A percentile compares a stretch with the other conserved stretches of the same genome.
phyloP scores from a whole-genome alignment of 75 land plant species.

The Pinus albicaulis region DNA sequence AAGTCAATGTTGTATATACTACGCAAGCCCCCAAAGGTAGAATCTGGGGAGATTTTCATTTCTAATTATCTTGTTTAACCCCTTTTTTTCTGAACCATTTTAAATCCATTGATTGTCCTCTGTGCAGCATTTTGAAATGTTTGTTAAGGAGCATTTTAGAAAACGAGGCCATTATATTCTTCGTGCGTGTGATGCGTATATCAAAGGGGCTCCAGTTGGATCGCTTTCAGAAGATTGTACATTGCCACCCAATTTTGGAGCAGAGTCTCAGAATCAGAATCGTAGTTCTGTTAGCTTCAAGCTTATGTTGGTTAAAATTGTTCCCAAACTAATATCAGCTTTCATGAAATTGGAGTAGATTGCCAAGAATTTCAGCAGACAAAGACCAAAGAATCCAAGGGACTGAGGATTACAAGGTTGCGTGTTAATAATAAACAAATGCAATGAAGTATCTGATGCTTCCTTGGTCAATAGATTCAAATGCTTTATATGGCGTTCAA shows the following conservation, averaged over 20 bases:
- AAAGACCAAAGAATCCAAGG: too few species aligned
- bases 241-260: too few species aligned
- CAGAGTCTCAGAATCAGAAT: constrained; percentile 12
- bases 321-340: constrained; percentile 55
- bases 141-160: constrained; percentile 62
- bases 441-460: too few species aligned
- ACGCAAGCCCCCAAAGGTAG: constrained; percentile 6
- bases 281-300: constrained; percentile 79
- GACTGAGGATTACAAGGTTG: too few species aligned
- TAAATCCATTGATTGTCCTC: too few species aligned
- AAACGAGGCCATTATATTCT: constrained; percentile 46
- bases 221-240: background rate
- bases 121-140: constrained; percentile 73
- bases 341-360: constrained; percentile 68
- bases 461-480: too few species aligned
- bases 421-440: too few species aligned
- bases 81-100: too few species aligned
- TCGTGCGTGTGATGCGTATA: constrained; percentile 60
- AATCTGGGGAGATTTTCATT: too few species aligned
- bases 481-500: too few species aligned
- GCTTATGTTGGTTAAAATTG: constrained; percentile 72
- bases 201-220: constrained; percentile 57
- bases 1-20: constrained; percentile 74
- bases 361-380: too few species aligned
- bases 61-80: too few species aligned